Evolutionary conservation across 768 basidiomycete species (phyloP).

Genomic region (Kwoniella bestiolae): DNA sequence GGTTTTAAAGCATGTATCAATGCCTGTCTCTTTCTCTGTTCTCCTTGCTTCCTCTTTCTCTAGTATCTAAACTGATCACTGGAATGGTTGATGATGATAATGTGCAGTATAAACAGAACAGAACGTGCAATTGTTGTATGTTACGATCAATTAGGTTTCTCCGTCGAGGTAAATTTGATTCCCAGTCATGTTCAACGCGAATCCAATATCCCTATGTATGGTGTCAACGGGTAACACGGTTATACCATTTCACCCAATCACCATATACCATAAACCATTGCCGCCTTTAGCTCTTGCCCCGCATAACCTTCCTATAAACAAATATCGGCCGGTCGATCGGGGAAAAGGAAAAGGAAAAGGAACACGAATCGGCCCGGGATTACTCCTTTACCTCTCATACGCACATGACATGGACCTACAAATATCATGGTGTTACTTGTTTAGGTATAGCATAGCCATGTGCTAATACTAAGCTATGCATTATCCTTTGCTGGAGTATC

Average conservation of each 20-base stretch:
- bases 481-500: background rate
- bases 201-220: too few relatives aligned
- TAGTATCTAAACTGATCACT: too few relatives aligned
- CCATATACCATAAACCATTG: background rate
- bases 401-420: background rate
- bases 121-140: too few relatives aligned
- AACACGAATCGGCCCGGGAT: background rate
- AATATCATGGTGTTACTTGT: background rate
- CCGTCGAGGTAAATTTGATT: background rate
- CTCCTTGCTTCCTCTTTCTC: too few relatives aligned
- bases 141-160: too few relatives aligned
- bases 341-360: background rate
- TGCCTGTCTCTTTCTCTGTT: too few relatives aligned
- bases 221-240: background rate
- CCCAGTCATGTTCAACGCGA: too few relatives aligned
- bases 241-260: background rate
- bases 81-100: too few relatives aligned
- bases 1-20: background rate
- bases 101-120: too few relatives aligned
- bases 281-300: slow-evolving; percentile 1
- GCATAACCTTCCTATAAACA: background rate
- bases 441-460: background rate
- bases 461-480: too few relatives aligned
- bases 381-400: background rate
- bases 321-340: slow-evolving; percentile 1